These are phyloP conservation scores for Wickerhamomyces canadensis DNA, from an alignment of 805 yeast genomes.

Conservation along the genomic window DNA sequence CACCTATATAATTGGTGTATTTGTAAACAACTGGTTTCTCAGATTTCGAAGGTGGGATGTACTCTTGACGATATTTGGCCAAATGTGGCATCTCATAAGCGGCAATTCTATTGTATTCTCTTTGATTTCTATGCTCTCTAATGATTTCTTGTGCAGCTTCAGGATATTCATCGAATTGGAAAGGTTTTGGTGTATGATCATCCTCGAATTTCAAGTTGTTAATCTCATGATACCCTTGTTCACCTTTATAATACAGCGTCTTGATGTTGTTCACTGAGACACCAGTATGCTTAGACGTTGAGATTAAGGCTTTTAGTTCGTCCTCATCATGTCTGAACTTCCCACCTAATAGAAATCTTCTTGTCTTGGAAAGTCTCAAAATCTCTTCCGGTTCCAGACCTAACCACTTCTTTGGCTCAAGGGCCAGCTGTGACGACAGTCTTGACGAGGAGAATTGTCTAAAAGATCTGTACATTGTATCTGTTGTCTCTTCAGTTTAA, in stretches of 20 bases:
- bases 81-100: constrained; percentile 91
- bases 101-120: constrained; percentile 74
- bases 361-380: constrained; percentile 52
- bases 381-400: constrained; percentile 61
- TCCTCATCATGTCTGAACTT: constrained; percentile 42
- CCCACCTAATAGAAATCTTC: constrained; percentile 50
- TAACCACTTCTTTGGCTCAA: constrained; percentile 66
- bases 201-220: constrained; percentile 28
- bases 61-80: constrained; percentile 67
- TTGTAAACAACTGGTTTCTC: constrained; percentile 54
- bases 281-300: constrained; percentile 41
- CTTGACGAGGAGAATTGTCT: constrained; percentile 15
- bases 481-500: too few species aligned
- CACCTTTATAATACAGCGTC: constrained; percentile 35
- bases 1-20: constrained; percentile 72
- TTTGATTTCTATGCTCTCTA: constrained; percentile 65
- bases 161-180: constrained; percentile 60
- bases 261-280: constrained; percentile 29
- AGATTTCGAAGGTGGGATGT: constrained; percentile 45
- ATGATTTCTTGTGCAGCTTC: constrained; percentile 66
- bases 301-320: constrained; percentile 52
- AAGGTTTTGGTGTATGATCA: constrained; percentile 34
- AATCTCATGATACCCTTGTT: constrained; percentile 36
- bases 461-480: too few species aligned
- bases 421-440: constrained; percentile 28